A percentile compares a stretch with the other conserved stretches of the same genome.
Conservation (phyloP, 768 basidiomycete species). For the Kwoniella dejecticola region DNA sequence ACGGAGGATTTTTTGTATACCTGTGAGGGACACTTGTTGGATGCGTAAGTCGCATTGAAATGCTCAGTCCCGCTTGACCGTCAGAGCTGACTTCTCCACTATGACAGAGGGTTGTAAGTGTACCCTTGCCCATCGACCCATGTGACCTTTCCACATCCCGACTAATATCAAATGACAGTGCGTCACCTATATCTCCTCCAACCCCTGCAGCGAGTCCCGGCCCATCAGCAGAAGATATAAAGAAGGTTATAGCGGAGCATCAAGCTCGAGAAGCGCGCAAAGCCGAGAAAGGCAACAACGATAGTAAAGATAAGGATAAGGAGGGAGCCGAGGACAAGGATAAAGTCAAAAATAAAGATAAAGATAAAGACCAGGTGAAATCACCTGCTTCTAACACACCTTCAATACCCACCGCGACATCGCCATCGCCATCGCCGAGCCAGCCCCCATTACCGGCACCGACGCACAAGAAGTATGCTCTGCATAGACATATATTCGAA, state of each 20-base stretch:
- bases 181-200: conserved; percentile 37
- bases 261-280: conserved; percentile 74
- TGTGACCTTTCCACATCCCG: not conserved
- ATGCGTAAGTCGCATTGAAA: conserved; percentile 65
- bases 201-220: conserved; percentile 57
- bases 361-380: conserved; percentile 33
- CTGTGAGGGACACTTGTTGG: conserved; percentile 77
- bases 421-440: conserved; percentile 25
- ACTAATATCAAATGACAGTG: conserved; percentile 40
- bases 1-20: conserved; percentile 83
- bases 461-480: conserved; percentile 69
- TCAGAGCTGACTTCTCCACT: not conserved
- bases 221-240: conserved; percentile 54
- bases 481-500: conserved; percentile 81
- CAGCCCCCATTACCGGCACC: conserved; percentile 19
- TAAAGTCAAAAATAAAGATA: conserved; percentile 39
- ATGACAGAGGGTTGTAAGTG: conserved; percentile 26
- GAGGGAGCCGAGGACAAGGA: conserved; percentile 35
- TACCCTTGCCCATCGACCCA: not conserved
- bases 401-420: conserved; percentile 44
- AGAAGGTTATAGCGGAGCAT: conserved; percentile 62
- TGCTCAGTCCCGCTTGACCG: not conserved
- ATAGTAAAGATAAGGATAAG: conserved; percentile 28
- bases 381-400: conserved; percentile 30
- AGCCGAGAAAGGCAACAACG: conserved; percentile 46